phyloP scores from a whole-genome alignment of 768 basidiomycete species.

The Arthromyces matolae region DNA sequence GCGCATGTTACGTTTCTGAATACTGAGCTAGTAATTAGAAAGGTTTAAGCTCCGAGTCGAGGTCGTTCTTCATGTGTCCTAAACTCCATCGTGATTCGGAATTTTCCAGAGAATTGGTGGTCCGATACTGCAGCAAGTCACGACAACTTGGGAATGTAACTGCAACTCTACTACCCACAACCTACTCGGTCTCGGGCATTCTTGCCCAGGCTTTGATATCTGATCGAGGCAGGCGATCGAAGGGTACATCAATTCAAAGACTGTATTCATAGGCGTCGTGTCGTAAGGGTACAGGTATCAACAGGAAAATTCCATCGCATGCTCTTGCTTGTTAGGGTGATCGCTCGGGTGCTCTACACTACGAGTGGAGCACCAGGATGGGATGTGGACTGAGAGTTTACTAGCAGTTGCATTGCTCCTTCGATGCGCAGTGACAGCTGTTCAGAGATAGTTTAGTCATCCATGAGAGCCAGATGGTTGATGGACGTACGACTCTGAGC shows the following conservation, averaged over 20 bases:
- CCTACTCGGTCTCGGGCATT: too few species aligned
- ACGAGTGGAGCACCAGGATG: background rate
- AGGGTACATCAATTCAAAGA: background rate
- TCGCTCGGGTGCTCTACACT: background rate
- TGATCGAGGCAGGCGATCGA: background rate
- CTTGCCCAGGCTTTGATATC: background rate
- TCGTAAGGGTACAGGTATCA: background rate
- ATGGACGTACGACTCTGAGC: constrained; percentile 20
- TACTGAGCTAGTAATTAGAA: too few species aligned
- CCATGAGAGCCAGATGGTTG: background rate
- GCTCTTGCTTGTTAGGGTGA: background rate
- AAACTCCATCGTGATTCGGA: too few species aligned
- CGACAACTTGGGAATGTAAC: too few species aligned
- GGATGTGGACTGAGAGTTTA: background rate
- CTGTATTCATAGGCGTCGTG: background rate
- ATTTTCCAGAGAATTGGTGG: too few species aligned
- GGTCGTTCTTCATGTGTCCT: too few species aligned
- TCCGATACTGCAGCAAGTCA: too few species aligned
- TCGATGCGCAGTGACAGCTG: constrained; percentile 7
- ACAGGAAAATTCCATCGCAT: background rate
- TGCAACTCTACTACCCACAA: too few species aligned
- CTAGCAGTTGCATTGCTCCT: constrained; percentile 1
- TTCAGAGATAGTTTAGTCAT: background rate
- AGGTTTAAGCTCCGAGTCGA: too few species aligned
- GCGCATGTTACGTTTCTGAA: background rate